Evolutionary conservation across 2,329 filamentous ascomycete species (phyloP).

Genomic region (Scedosporium boydii): DNA sequence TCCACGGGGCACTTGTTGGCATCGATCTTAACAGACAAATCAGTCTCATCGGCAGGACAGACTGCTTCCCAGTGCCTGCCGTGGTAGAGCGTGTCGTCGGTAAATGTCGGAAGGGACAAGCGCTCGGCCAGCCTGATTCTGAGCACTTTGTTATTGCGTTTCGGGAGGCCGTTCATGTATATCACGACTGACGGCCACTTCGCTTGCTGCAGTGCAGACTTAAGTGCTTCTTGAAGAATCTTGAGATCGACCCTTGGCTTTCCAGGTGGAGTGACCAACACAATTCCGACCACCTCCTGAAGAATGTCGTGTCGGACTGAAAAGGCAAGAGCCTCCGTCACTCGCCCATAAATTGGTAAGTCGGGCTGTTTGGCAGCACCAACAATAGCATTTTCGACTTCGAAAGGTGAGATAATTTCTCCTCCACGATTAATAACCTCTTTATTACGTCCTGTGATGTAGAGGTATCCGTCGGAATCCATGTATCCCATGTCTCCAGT

Average conservation of each 20-base stretch:
- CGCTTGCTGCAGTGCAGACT: constrained; percentile 36
- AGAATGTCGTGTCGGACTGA: constrained; percentile 41
- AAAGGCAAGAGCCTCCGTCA: constrained; percentile 42
- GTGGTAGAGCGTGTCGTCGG: constrained; percentile 31
- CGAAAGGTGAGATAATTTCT: constrained; percentile 49
- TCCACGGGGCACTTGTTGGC: constrained; percentile 24
- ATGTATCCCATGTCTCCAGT: constrained; percentile 45
- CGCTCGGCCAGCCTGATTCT: constrained; percentile 42
- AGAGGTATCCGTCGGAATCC: constrained; percentile 40
- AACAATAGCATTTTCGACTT: constrained; percentile 48
- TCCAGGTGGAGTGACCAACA: constrained; percentile 36
- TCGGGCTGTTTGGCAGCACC: constrained; percentile 29
- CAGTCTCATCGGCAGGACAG: constrained; percentile 38
- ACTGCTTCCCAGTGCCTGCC: constrained; percentile 38
- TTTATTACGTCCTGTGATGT: constrained; percentile 45
- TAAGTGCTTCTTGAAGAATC: constrained; percentile 35
- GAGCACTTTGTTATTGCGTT: constrained; percentile 48
- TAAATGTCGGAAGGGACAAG: constrained; percentile 31
- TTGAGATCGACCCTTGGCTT: constrained; percentile 36
- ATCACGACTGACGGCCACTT: constrained; percentile 43
- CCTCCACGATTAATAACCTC: constrained; percentile 49
- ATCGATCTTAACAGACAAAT: constrained; percentile 30
- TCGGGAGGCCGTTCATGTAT: constrained; percentile 46
- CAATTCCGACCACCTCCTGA: constrained; percentile 46
- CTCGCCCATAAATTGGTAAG: constrained; percentile 33